Percentiles rank a stretch among this genome's conserved stretches.
Evolutionary conservation across 768 basidiomycete genomes (phyloP).

Genomic region (Lentinula aciculospora): DNA sequence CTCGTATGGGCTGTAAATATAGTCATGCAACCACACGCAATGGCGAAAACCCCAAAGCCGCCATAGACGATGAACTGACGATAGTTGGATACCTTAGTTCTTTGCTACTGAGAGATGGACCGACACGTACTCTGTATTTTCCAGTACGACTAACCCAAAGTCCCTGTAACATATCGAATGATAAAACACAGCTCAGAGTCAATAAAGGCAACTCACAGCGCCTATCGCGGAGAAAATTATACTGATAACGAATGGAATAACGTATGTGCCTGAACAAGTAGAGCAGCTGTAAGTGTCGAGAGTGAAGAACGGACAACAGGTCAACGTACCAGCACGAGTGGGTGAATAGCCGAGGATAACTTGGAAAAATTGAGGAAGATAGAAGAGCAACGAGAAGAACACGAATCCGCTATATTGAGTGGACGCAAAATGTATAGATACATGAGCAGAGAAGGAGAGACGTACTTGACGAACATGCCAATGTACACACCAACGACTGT

Average conservation of each 20-base stretch:
- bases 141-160: conserved; percentile 62
- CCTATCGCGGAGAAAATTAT: conserved; percentile 55
- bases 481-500: conserved; percentile 68
- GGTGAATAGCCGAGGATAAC: conserved; percentile 61
- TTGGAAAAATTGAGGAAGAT: conserved; percentile 75
- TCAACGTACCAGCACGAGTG: conserved; percentile 34
- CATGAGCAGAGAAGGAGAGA: not conserved
- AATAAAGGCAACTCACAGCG: conserved; percentile 29
- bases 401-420: conserved; percentile 41
- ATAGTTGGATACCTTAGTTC: not conserved
- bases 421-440: not conserved
- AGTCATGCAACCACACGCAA: conserved; percentile 65
- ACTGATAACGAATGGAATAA: conserved; percentile 63
- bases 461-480: conserved; percentile 64
- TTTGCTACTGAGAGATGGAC: not conserved
- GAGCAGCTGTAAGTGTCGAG: not conserved
- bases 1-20: conserved; percentile 47
- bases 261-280: conserved; percentile 39
- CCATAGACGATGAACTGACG: conserved; percentile 47
- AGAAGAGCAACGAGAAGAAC: conserved; percentile 62
- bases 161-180: conserved; percentile 32
- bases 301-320: not conserved
- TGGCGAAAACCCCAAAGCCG: conserved; percentile 65
- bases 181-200: not conserved
- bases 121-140: conserved; percentile 42